phyloP scores from a whole-genome alignment of 345 rosid genomes.

The Populus euphratica region DNA sequence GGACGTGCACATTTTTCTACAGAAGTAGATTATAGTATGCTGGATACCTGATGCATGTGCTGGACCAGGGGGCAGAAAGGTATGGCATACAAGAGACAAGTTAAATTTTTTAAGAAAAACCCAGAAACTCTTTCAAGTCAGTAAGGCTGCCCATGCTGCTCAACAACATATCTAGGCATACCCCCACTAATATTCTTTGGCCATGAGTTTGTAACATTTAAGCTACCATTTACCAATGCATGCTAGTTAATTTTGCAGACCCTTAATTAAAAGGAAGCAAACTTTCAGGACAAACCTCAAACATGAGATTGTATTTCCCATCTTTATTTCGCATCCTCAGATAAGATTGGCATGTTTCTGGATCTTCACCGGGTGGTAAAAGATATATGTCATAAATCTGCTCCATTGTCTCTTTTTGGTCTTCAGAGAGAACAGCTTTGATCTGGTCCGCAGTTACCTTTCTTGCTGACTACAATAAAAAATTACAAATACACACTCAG shows the following conservation, averaged over 20 bases:
- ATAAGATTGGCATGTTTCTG: constrained; percentile 93
- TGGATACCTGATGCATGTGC: background rate
- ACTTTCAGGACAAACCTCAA: constrained; percentile 67
- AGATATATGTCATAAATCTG: constrained; percentile 96
- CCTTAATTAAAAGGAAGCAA: background rate
- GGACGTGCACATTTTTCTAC: background rate
- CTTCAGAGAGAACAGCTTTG: constrained; percentile 64
- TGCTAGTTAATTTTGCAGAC: background rate
- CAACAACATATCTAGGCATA: background rate
- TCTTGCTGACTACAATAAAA: constrained; percentile 65
- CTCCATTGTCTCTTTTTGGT: constrained; percentile 65
- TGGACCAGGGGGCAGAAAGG: background rate
- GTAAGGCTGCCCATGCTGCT: background rate
- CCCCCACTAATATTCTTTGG: background rate
- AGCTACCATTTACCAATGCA: background rate
- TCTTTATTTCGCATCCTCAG: constrained; percentile 98
- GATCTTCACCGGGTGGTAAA: constrained; percentile 99
- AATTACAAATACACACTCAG: constrained; percentile 15
- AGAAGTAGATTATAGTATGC: background rate
- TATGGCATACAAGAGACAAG: background rate
- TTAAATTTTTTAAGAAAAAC: background rate
- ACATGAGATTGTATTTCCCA: constrained; percentile 98
- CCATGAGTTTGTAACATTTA: background rate
- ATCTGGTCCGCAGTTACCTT: constrained; percentile 61
- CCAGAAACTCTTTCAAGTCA: background rate